Evolutionary conservation across 2,329 filamentous ascomycete species (phyloP), one percentile per base, ranked within the genome.

Genomic region (Aspergillus versicolor): DNA sequence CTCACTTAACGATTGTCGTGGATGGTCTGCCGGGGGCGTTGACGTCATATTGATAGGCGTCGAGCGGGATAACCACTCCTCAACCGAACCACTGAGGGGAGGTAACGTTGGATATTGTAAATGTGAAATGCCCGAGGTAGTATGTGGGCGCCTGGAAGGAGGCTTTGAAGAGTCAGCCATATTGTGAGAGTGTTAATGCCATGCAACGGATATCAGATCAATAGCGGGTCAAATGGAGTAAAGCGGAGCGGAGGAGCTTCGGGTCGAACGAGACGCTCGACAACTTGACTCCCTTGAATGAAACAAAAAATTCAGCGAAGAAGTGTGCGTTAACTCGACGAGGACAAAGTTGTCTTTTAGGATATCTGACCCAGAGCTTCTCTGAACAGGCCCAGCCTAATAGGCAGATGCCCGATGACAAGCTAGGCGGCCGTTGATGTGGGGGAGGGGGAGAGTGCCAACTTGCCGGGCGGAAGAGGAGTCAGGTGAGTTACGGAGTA

Each of bases 41-140:
- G 72, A 74, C 63, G 72, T 71, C 75, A 77, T 77, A 58, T 61
- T 68, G 61, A 73, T 66, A n/a, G 72, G 73, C 52, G 71, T 70
- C 52, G 75, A 77, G 45, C 68, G 73, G 43, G 73, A 77, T 49
- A 76, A 57, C 73, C 73, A 76, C 69, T 74, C 69, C 58, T 75
- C 69, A 27, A 76, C 72, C 45, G 75, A 75, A 42, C 64, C 70
- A 54, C 71, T 70, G 21, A 74, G 57, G 37, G 74, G 70, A 56
- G 73, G 71, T 56, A 75, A 65, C 38, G 74, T 77, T n/a, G 75
- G 75, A 61, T 75, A 77, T 60, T 68, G 73, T 17, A 77, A 67
- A 58, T 65, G 66, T 27, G 70, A 67, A 34, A 68, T 60, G 53
- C 60, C 57, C 50, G 67, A 66, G 58, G 65, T 54, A 57, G 66